These are phyloP conservation scores for Fagopyrum homotropicum DNA, from an alignment of 148 eudicot genomes.

Conservation along the genomic window DNA sequence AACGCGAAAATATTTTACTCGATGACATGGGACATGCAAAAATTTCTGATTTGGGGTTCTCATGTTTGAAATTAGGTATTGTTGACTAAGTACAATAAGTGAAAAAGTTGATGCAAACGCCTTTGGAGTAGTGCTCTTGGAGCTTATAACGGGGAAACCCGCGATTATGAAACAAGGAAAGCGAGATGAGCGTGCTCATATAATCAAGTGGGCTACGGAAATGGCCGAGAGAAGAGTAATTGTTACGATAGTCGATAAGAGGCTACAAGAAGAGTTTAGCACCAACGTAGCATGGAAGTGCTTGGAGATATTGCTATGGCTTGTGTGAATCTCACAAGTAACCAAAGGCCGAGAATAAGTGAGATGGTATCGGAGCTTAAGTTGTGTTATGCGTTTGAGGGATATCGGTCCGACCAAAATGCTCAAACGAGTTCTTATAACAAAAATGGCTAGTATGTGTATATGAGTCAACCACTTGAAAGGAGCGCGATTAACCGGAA, in stretches of 20 bases:
- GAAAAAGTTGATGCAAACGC: slow-evolving; percentile 27
- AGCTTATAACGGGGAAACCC: slow-evolving; percentile 29
- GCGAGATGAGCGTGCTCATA: not conserved
- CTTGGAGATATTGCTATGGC: slow-evolving; percentile 3
- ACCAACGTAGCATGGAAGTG: not conserved
- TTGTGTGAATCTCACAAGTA: not conserved
- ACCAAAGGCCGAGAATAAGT: not conserved
- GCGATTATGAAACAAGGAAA: not conserved
- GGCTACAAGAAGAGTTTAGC: slow-evolving; percentile 2
- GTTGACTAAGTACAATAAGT: slow-evolving; percentile 9
- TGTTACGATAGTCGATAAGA: not conserved
- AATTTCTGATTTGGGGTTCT: slow-evolving; percentile 36
- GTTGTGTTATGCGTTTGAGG: not conserved
- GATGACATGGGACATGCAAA: slow-evolving; percentile 26
- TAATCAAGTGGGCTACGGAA: not conserved
- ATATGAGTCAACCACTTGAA: not conserved
- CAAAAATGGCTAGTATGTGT: not conserved
- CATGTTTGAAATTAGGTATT: slow-evolving; percentile 12
- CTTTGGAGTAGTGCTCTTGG: slow-evolving; percentile 31
- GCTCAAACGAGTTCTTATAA: not conserved
- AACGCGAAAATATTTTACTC: slow-evolving; percentile 34
- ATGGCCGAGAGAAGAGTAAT: not conserved
- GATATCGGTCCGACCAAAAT: not conserved
- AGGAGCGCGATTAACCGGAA: not conserved
- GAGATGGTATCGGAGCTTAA: slow-evolving; percentile 1